Evolutionary conservation across 306 rosid genomes (phyloP).

Genomic region (Fagus sylvatica): DNA sequence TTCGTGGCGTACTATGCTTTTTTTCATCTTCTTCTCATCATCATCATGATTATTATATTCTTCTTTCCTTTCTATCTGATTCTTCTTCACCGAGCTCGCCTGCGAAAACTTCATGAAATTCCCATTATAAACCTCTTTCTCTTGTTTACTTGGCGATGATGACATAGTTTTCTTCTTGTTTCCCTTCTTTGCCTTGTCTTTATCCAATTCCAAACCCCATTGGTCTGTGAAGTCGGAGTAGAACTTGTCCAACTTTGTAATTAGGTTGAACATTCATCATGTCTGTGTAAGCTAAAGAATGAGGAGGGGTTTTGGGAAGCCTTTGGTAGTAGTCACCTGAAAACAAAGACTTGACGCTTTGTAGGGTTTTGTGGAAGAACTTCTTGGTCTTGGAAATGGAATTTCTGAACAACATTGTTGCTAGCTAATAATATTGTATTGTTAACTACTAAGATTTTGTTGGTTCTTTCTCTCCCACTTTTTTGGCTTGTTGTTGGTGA

Average conservation of each 20-base stretch:
- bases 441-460: conserved; percentile 10
- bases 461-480: conserved; percentile 20
- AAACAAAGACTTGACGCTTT: conserved; percentile 70
- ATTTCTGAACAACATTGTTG: conserved; percentile 63
- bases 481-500: conserved; percentile 35
- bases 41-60: conserved; percentile 12
- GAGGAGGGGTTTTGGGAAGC: conserved; percentile 68
- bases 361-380: conserved; percentile 68
- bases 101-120: conserved; percentile 22
- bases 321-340: conserved; percentile 57
- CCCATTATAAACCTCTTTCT: conserved; percentile 29
- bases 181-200: conserved; percentile 22
- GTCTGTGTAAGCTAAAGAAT: conserved; percentile 29
- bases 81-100: conserved; percentile 28
- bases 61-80: conserved; percentile 28
- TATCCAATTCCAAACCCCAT: conserved; percentile 47
- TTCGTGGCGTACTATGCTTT: conserved; percentile 15
- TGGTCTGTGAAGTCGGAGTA: conserved; percentile 40
- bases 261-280: conserved; percentile 21
- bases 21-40: conserved; percentile 2
- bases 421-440: background rate
- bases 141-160: conserved; percentile 33
- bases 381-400: conserved; percentile 72
- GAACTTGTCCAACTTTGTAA: conserved; percentile 42
- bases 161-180: conserved; percentile 28